Conservation (phyloP, 2,329 filamentous ascomycete genomes). For the Plenodomus tracheiphilus region DNA sequence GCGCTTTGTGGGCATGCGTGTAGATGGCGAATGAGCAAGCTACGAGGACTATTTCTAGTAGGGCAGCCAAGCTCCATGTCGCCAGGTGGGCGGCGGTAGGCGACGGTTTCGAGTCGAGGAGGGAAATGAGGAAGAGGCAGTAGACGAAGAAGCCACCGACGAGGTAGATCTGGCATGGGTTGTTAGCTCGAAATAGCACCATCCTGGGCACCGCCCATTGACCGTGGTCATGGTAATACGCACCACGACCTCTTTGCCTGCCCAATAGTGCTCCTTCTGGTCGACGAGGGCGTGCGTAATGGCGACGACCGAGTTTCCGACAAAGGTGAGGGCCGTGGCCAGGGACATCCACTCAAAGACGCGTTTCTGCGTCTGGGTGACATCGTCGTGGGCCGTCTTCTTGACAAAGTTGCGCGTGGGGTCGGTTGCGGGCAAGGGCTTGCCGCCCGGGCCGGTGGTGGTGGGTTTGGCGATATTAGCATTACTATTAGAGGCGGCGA, state of each 20-base stretch:
- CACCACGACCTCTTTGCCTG: constrained; percentile 76
- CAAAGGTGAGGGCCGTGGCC: constrained; percentile 72
- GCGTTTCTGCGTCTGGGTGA: constrained; percentile 68
- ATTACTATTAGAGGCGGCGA: constrained; percentile 54
- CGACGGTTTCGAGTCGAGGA: constrained; percentile 80
- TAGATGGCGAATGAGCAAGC: constrained; percentile 70
- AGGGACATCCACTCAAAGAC: constrained; percentile 76
- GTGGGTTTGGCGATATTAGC: constrained; percentile 51
- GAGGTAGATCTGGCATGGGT: constrained; percentile 72
- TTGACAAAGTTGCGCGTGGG: constrained; percentile 49
- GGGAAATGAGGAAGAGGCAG: constrained; percentile 79
- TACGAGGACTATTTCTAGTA: constrained; percentile 74
- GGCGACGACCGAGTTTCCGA: constrained; percentile 73
- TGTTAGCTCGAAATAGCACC: constrained; percentile 19
- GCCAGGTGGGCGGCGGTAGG: constrained; percentile 79
- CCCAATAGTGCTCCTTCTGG: constrained; percentile 75
- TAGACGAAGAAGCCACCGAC: constrained; percentile 86
- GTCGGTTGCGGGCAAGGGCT: constrained; percentile 73
- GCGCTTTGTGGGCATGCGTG: constrained; percentile 67
- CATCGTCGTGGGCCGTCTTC: constrained; percentile 55
- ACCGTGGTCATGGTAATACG: constrained; percentile 34
- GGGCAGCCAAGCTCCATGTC: constrained; percentile 75
- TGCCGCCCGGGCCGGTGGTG: constrained; percentile 80
- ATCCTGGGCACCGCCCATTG: constrained; percentile 6
- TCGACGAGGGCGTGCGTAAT: constrained; percentile 72